A percentile compares a stretch with the other conserved stretches of the same genome.
These are phyloP conservation scores for Sporothrix humicola DNA, from an alignment of 2,329 filamentous ascomycete genomes.

Conservation along the genomic window DNA sequence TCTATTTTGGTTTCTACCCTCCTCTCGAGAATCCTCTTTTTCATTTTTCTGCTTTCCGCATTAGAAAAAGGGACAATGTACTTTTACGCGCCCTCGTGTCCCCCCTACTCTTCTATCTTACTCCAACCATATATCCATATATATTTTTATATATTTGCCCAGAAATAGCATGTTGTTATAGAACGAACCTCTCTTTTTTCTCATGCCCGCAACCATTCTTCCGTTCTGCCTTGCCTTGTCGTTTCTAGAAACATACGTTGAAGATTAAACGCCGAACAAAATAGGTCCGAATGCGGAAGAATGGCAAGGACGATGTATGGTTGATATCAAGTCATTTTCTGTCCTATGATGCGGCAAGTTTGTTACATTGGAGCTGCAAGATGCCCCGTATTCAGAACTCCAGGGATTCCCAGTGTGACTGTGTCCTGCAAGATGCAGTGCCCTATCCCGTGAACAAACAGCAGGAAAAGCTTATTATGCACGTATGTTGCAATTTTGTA, in stretches of 20 bases:
- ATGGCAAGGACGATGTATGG: neutral
- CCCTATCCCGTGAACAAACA: neutral
- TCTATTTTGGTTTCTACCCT: neutral
- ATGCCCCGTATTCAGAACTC: neutral
- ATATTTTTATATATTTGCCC: neutral
- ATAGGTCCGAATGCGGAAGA: slow-evolving; percentile 3
- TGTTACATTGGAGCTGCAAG: neutral
- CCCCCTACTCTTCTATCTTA: neutral
- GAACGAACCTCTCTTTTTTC: neutral
- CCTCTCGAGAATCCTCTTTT: slow-evolving; percentile 4
- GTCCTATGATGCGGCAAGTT: neutral
- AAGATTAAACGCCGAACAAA: neutral
- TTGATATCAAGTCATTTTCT: neutral
- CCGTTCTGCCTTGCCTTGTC: neutral
- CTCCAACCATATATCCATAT: neutral
- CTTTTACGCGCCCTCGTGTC: slow-evolving; percentile 8
- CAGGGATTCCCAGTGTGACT: neutral
- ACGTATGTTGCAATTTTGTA: neutral
- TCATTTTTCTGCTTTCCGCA: neutral
- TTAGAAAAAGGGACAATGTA: slow-evolving; percentile 21
- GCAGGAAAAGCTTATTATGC: neutral
- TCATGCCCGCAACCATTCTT: neutral
- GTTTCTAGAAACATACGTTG: neutral
- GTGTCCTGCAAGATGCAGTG: neutral
- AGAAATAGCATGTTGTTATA: neutral